These are phyloP conservation scores for Yamadazyma tumulicola DNA, from an alignment of 805 yeast genomes.

Conservation along the genomic window DNA sequence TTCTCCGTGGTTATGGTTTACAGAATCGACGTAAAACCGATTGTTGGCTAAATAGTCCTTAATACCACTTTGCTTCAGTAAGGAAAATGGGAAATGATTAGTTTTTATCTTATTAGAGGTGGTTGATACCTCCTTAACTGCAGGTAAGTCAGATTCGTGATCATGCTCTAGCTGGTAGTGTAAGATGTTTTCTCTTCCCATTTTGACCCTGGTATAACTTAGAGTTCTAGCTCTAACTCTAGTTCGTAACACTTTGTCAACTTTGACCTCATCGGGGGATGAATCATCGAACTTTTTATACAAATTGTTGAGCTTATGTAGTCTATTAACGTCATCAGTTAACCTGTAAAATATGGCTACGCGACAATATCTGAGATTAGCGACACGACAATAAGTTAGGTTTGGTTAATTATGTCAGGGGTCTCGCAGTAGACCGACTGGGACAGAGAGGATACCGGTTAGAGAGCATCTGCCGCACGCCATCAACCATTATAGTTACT, in stretches of 20 bases:
- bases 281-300: too few relatives aligned
- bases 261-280: too few relatives aligned
- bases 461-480: too few relatives aligned
- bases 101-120: conserved; percentile 8
- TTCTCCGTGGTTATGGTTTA: conserved; percentile 49
- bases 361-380: too few relatives aligned
- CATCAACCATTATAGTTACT: too few relatives aligned
- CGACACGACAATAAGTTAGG: too few relatives aligned
- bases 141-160: conserved; percentile 30
- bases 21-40: conserved; percentile 41
- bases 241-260: too few relatives aligned
- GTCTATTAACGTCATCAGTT: conserved; percentile 7
- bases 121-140: conserved; percentile 2
- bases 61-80: conserved; percentile 46
- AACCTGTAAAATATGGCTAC: too few relatives aligned
- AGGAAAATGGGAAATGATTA: conserved; percentile 40
- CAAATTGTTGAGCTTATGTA: conserved; percentile 6
- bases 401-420: too few relatives aligned
- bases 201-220: conserved; percentile 12
- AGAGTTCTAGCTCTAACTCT: too few relatives aligned
- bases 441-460: too few relatives aligned
- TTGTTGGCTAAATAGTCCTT: conserved; percentile 50
- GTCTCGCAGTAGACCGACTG: too few relatives aligned
- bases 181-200: conserved; percentile 42
- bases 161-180: conserved; percentile 39